Conservation (phyloP, 2,329 filamentous ascomycete genomes). For the Aspergillus jensenii region DNA sequence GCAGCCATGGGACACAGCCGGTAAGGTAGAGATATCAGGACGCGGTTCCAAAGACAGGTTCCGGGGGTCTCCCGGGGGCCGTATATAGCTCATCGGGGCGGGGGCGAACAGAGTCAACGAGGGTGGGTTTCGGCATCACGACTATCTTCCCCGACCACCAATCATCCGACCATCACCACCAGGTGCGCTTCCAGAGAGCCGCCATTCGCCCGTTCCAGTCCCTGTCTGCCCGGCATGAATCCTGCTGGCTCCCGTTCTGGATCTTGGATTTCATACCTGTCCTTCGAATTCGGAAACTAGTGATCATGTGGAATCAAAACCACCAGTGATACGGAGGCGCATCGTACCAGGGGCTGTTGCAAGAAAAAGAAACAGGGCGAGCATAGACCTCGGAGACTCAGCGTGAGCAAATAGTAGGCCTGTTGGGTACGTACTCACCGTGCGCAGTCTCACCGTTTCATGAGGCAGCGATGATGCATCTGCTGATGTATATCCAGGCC, state of each 20-base stretch:
- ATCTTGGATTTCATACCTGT: constrained; percentile 10
- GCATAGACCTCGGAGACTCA: background rate
- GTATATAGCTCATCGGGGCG: constrained; percentile 8
- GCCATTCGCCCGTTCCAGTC: constrained; percentile 10
- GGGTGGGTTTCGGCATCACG: constrained; percentile 12
- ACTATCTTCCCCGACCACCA: constrained; percentile 8
- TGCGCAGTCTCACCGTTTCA: background rate
- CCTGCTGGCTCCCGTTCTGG: constrained; percentile 4
- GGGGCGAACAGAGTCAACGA: background rate
- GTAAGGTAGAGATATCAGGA: background rate
- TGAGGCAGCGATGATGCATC: background rate
- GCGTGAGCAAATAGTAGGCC: background rate
- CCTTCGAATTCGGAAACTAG: constrained; percentile 3
- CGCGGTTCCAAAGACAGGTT: background rate
- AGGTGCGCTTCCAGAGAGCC: constrained; percentile 8
- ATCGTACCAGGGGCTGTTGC: background rate
- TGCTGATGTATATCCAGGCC: background rate
- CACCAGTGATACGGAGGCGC: background rate
- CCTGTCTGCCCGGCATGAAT: constrained; percentile 7
- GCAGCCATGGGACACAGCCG: background rate
- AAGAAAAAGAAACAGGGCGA: background rate
- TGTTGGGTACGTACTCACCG: background rate
- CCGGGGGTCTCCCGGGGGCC: background rate
- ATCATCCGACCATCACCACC: constrained; percentile 11
- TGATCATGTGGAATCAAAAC: background rate